Conservation (phyloP, 2,329 filamentous ascomycete species). For the Lachnellula willkommii region DNA sequence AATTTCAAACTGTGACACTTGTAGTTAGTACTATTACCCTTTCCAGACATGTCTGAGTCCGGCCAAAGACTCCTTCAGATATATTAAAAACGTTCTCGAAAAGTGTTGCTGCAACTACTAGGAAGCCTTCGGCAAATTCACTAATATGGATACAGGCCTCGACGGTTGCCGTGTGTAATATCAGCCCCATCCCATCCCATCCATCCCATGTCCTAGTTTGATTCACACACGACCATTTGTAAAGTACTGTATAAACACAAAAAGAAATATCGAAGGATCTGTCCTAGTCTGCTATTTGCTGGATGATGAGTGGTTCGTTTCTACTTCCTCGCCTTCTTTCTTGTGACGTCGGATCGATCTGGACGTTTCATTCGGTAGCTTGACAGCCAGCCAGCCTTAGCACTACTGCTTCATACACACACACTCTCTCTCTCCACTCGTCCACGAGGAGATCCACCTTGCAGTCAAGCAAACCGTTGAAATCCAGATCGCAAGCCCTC, state of each 20-base stretch:
- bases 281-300: constrained; percentile 13
- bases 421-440: constrained; percentile 6
- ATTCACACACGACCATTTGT: constrained; percentile 9
- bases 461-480: constrained; percentile 19
- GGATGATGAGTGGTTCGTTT: constrained; percentile 19
- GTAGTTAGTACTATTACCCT: not conserved
- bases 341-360: constrained; percentile 18
- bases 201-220: constrained; percentile 5
- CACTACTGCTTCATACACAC: constrained; percentile 13
- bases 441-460: constrained; percentile 24
- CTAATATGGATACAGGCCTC: constrained; percentile 19
- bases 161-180: constrained; percentile 18
- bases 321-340: constrained; percentile 6
- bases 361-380: constrained; percentile 18
- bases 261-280: constrained; percentile 1
- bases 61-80: constrained; percentile 7
- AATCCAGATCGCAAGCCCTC: constrained; percentile 22
- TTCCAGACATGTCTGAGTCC: constrained; percentile 5
- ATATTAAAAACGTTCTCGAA: constrained; percentile 13
- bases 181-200: constrained; percentile 6
- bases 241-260: constrained; percentile 11
- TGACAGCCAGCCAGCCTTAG: constrained; percentile 8
- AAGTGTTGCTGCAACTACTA: constrained; percentile 10
- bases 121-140: constrained; percentile 14
- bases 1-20: constrained; percentile 1